Base-by-base conservation (phyloP, 192 early-diverging fungal genomes). In the Umbelopsis sp. region DNA sequence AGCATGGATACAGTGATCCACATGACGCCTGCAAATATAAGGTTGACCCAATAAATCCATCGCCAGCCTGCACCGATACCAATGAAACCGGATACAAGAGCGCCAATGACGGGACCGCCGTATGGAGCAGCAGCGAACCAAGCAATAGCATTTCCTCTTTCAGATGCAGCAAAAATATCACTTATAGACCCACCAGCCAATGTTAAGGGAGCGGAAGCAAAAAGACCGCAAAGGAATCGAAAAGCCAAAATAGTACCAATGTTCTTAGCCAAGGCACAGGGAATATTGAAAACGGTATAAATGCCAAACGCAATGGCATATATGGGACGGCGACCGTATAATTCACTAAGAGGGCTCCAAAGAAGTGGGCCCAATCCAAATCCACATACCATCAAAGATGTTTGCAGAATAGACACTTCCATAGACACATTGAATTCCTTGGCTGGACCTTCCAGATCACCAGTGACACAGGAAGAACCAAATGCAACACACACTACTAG, bases 31-130 rank as follows among this genome's bases (percentile, higher is more conserved):
- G 74, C 49, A 46, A 75, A 46, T 2, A 75, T 75, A 23, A 75
- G 45, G 27, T 75, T 75, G 20, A 73, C 70, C 74, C 74, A 75
- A 12, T 75, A 72, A 49, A 76, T 71, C 75, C 75, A 76, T 50
- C 75, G 66, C 75, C 75, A 76, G 15, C 49, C 55, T 20, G 68
- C 65, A 46, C 69, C 74, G 27, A 74, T 68, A 13, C 69, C 61
- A 64, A 76, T 76, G 49, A 69, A 76, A 25, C 75, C 75, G 46
- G 70, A 65, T 21, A 76, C 70, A 44, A 76, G 41, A 46, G 74
- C 69, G 21, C 74, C 74, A 49, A 76, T 64, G 23, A 68, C 70
- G 49, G 70, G 70, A 18, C 74, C 70, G 46, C 47, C 55, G 47
- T 68, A 76, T 22, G 74, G 74, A 53, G 74, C 74, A 68, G 70